Base-by-base conservation (phyloP, 2,329 filamentous ascomycete genomes). In the Ophiostoma australiae region DNA sequence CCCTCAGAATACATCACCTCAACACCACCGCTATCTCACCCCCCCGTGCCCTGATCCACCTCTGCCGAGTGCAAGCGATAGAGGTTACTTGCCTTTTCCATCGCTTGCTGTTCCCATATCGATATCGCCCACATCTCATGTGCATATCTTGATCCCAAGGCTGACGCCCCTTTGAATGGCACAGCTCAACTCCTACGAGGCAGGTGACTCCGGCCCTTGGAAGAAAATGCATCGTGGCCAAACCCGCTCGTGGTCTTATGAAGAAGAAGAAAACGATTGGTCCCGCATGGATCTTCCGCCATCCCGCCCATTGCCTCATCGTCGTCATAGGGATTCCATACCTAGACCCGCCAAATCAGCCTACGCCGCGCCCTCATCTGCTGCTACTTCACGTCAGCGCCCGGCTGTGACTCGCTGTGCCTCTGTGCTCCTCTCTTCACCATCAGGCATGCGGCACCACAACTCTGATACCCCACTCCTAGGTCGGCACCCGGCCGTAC, bases 81-180 rank as follows among this genome's bases (percentile, higher is more conserved):
- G 27, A 69, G 37, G 67, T 39, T n/a, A 66, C 31, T 41, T 55
- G n/a, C 33, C 67, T 44, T 27, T 63, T 69, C 39, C n/a, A 23
- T 13, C n/a, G 39, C 67, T 67, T 33, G 37, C 37, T 23, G 35
- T 58, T 37, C 41, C 35, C 17, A 33, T 33, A 35, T 69, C 37
- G 17, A 44, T 41, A 55, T 65, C 41, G 23, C 33, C 37, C 23
- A 37, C 20, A n/a, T 69, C 33, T 71, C 70, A 76, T 75, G 75
- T 71, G 65, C 72, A 68, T 70, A 68, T 71, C 71, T 58, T 72
- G 68, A 63, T 69, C 55, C 71, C 72, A 71, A 73, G 76, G 76
- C 77, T 77, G 74, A 75, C 74, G 71, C 72, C 73, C 72, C 72
- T 74, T 76, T 76, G 77, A 78, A 80, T 80, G 77, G 77, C 77